phyloP scores from a whole-genome alignment of 2,329 filamentous ascomycete species.

The Ascochyta fabae region DNA sequence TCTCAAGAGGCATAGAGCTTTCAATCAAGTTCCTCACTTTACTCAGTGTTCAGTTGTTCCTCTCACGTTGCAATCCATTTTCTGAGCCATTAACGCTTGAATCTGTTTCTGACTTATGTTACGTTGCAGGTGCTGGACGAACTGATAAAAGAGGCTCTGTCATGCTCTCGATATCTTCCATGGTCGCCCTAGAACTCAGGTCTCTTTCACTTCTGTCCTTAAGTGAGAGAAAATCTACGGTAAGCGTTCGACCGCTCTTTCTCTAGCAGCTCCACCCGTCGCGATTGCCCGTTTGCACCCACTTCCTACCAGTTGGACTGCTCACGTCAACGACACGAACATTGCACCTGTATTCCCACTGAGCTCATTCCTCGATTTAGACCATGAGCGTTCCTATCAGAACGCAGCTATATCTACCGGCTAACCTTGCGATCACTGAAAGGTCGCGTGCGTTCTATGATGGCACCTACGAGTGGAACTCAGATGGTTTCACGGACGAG shows the following conservation, averaged over 20 bases:
- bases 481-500: constrained; percentile 37
- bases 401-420: background rate
- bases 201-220: background rate
- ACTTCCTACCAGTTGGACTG: background rate
- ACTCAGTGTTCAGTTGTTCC: background rate
- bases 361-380: background rate
- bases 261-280: constrained; percentile 1
- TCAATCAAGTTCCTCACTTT: background rate
- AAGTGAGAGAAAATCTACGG: background rate
- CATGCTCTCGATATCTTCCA: background rate
- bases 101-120: background rate
- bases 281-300: constrained; percentile 5
- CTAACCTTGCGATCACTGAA: constrained; percentile 20
- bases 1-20: background rate
- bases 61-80: background rate
- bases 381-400: background rate
- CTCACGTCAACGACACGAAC: background rate
- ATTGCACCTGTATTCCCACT: background rate
- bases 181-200: background rate
- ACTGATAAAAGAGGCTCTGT: background rate
- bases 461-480: constrained; percentile 33
- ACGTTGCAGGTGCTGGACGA: background rate
- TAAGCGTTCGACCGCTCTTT: constrained; percentile 1
- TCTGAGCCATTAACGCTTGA: background rate
- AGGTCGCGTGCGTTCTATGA: constrained; percentile 41